Evolutionary conservation across 441 rosid genomes (phyloP), one percentile per base, ranked within the genome.

Genomic region (Omphalea diandra): DNA sequence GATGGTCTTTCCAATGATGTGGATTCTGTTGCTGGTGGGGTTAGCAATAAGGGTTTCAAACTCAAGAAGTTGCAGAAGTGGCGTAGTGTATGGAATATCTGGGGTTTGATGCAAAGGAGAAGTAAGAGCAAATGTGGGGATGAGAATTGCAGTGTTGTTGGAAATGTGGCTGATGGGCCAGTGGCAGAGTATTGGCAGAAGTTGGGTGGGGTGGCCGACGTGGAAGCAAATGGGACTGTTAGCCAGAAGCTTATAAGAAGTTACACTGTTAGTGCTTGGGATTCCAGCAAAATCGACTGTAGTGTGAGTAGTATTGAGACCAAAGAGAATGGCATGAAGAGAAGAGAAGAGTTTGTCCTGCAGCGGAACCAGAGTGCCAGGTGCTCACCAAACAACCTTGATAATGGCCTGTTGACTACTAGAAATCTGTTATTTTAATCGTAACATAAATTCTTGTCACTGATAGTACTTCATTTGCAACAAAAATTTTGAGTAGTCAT

Each of bases 201-300:
- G 73, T 70, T 84, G 79, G 79, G 87, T 66, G 88, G 80, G 17
- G 85, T 77, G 32, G 63, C 79, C 29, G 76, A 75, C 54, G 85
- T 81, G 49, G 89, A 84, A 17, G 73, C 59, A n/a, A 80, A 83
- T 74, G 88, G 83, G 64, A 83, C 73, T 68, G 85, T 82, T 55
- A 86, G 89, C 72, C 93, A 86, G 31, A 93, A 82, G 83, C 77
- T 93, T 71, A 68, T 82, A 65, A 81, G 97, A 74, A 93, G 99
- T 82, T 90, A 91, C 76, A 93, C 90, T 68, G 95, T 89, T 63
- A 95, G 98, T 75, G 86, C 87, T 82, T 81, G 93, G 79, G 90
- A 90, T 75, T 80, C 91, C 1, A 75, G 77, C 77, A 80, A 75
- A 65, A 87, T 85, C 47, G 85, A 81, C 4, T 77, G 72, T 12